A percentile compares a stretch with the other conserved stretches of the same genome.
These are phyloP conservation scores for Aspergillus quadricinctus DNA, from an alignment of 2,329 filamentous ascomycete genomes.

Conservation along the genomic window DNA sequence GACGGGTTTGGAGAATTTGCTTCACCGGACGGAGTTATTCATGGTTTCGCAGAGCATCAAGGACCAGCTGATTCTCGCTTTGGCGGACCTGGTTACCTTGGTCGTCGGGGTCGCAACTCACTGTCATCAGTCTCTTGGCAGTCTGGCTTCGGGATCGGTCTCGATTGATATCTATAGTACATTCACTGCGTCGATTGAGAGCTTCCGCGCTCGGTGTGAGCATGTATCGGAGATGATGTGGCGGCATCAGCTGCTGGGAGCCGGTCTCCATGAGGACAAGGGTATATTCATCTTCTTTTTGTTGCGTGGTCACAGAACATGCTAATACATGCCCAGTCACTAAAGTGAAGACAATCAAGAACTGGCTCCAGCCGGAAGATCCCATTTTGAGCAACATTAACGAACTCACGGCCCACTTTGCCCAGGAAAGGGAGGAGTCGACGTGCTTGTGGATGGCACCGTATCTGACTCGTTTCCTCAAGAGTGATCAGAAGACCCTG, in stretches of 20 bases:
- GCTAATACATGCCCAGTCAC: constrained; percentile 17
- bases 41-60: constrained; percentile 45
- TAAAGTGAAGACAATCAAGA: constrained; percentile 28
- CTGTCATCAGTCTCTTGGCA: constrained; percentile 31
- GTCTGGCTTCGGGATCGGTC: constrained; percentile 19
- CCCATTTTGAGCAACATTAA: constrained; percentile 41
- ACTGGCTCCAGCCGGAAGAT: constrained; percentile 46
- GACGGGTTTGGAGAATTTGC: constrained; percentile 37
- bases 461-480: constrained; percentile 47
- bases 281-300: constrained; percentile 14
- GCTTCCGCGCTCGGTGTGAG: constrained; percentile 33
- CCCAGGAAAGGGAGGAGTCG: constrained; percentile 45
- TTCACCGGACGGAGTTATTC: constrained; percentile 47
- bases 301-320: not conserved
- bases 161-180: constrained; percentile 36
- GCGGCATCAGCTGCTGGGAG: constrained; percentile 34
- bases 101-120: constrained; percentile 30
- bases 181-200: constrained; percentile 34
- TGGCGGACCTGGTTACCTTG: constrained; percentile 33
- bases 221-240: constrained; percentile 38
- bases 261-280: constrained; percentile 27
- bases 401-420: constrained; percentile 40
- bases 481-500: constrained; percentile 42
- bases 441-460: constrained; percentile 53
- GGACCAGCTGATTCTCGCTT: constrained; percentile 41